phyloP scores from a whole-genome alignment of 208 protist species.

The Trypanosoma mega region DNA sequence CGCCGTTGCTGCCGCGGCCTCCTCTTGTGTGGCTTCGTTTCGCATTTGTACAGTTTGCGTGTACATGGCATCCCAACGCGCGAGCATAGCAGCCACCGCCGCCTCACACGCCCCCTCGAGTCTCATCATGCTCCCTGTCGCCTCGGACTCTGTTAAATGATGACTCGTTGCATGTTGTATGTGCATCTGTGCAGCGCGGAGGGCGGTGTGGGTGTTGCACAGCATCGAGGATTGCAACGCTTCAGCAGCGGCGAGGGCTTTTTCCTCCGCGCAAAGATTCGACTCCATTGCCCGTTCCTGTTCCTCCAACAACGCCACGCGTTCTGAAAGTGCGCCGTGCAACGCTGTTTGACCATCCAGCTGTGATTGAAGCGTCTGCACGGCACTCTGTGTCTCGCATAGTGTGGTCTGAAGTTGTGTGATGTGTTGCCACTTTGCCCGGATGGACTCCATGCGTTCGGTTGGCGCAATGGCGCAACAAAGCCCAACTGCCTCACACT shows the following conservation, averaged over 20 bases:
- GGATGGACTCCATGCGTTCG: constrained; percentile 4
- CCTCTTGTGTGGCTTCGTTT: not conserved
- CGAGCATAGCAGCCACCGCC: constrained; percentile 5
- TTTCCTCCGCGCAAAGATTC: constrained; percentile 3
- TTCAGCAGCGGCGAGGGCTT: not conserved
- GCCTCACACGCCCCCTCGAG: constrained; percentile 17
- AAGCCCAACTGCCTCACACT: constrained; percentile 19
- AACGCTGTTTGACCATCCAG: constrained; percentile 12
- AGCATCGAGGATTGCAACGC: constrained; percentile 15
- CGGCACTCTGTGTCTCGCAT: not conserved
- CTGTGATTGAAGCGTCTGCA: not conserved
- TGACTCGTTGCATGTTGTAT: constrained; percentile 2
- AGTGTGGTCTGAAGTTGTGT: not conserved
- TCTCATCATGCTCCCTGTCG: not conserved
- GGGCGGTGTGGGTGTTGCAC: constrained; percentile 13
- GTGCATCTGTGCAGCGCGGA: constrained; percentile 6
- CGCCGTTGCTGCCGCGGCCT: constrained; percentile 3
- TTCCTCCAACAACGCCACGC: constrained; percentile 6
- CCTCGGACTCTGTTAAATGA: not conserved
- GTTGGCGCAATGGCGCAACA: constrained; percentile 19
- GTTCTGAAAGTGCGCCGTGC: constrained; percentile 5
- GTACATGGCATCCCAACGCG: constrained; percentile 9
- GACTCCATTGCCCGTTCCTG: constrained; percentile 4
- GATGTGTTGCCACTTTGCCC: constrained; percentile 2
- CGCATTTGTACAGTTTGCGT: constrained; percentile 6